phyloP scores from a whole-genome alignment of 257 asterid genomes.

The Rehmannia glutinosa region DNA sequence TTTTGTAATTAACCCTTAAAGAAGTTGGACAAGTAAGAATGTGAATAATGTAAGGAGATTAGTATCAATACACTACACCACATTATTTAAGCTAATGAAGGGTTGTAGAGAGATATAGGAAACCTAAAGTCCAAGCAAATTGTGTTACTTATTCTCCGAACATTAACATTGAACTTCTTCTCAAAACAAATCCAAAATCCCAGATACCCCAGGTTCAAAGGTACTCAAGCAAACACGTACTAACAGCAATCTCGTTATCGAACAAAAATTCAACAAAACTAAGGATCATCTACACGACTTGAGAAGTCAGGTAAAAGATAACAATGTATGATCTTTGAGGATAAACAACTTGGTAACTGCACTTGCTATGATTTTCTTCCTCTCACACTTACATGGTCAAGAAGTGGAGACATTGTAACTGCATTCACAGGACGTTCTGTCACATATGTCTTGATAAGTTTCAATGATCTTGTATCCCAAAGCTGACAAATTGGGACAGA shows the following conservation, averaged over 20 bases:
- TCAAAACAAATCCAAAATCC: not conserved
- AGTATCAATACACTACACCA: no score
- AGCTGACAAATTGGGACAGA: constrained; percentile 47
- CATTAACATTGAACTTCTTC: not conserved
- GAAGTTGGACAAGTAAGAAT: not conserved
- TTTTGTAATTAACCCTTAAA: no score
- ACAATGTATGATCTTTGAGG: not conserved
- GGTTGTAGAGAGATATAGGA: not conserved
- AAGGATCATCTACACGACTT: not conserved
- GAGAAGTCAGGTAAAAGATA: not conserved
- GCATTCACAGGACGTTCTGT: constrained; percentile 92
- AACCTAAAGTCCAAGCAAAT: not conserved
- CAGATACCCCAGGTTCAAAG: not conserved
- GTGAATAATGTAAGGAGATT: not conserved
- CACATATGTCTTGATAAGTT: constrained; percentile 72
- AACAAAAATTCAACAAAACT: not conserved
- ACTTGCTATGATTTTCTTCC: not conserved
- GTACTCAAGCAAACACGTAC: not conserved
- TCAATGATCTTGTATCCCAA: constrained; percentile 79
- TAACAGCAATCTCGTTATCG: not conserved
- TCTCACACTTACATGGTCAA: constrained; percentile 64
- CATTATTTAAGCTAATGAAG: no score
- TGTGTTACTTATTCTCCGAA: not conserved
- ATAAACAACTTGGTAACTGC: not conserved
- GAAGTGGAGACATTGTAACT: constrained; percentile 91